Conservation (phyloP, 805 yeast species). For the Millerago galiae region DNA sequence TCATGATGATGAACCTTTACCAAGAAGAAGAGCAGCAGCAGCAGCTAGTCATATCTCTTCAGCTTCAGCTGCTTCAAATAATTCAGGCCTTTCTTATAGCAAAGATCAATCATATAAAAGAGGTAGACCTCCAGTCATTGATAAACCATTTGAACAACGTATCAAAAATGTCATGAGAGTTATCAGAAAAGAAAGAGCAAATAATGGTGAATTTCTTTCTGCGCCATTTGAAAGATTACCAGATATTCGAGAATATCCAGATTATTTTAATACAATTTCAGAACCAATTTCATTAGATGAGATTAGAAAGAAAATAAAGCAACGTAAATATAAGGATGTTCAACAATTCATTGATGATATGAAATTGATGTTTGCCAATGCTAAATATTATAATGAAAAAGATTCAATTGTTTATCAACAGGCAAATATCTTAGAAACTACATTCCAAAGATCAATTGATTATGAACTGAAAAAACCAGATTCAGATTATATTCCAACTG, state of each 20-base stretch:
- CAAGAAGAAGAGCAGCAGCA: slow-evolving; percentile 3
- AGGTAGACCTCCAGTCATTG: slow-evolving; percentile 89
- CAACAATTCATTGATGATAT: slow-evolving; percentile 75
- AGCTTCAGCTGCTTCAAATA: slow-evolving; percentile 3
- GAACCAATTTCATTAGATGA: slow-evolving; percentile 66
- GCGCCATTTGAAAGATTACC: slow-evolving; percentile 77
- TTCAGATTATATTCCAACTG: slow-evolving; percentile 56
- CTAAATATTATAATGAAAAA: slow-evolving; percentile 56
- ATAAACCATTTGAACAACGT: slow-evolving; percentile 85
- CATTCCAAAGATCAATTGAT: slow-evolving; percentile 50
- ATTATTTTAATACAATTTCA: slow-evolving; percentile 41
- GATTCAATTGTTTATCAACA: slow-evolving; percentile 54
- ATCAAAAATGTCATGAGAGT: slow-evolving; percentile 81
- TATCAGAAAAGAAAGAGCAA: slow-evolving; percentile 64
- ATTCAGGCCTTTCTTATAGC: slow-evolving; percentile 2
- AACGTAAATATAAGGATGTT: slow-evolving; percentile 72
- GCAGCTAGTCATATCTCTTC: background rate
- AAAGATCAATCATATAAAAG: slow-evolving; percentile 41
- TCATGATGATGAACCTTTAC: slow-evolving; percentile 2
- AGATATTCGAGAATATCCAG: slow-evolving; percentile 41
- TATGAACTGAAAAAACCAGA: slow-evolving; percentile 80
- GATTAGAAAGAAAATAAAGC: slow-evolving; percentile 76
- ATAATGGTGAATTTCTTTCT: slow-evolving; percentile 45
- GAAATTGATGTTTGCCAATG: slow-evolving; percentile 66
- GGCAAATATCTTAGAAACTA: slow-evolving; percentile 55